A percentile compares a stretch with the other conserved stretches of the same genome.
Evolutionary conservation across 2,329 filamentous ascomycete species (phyloP).

Genomic region (Colletotrichum gloeosporioides): DNA sequence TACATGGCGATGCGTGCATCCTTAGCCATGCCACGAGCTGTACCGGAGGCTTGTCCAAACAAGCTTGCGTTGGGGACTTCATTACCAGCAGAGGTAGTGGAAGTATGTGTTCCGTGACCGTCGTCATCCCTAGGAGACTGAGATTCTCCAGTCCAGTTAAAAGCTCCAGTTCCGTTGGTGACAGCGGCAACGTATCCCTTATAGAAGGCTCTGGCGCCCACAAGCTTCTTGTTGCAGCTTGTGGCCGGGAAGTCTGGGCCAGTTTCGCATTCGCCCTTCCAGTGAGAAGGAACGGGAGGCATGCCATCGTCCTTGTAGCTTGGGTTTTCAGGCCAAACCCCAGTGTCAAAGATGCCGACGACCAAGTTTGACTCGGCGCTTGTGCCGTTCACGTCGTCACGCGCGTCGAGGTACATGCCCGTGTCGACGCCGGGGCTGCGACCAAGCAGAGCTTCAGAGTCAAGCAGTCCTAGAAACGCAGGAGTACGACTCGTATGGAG

Average conservation of each 20-base stretch:
- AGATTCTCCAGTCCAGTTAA: not conserved
- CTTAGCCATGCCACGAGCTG: constrained; percentile 3
- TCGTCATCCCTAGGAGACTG: not conserved
- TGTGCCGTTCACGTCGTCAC: not conserved
- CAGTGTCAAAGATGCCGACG: constrained; percentile 16
- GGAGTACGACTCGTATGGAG: constrained; percentile 12
- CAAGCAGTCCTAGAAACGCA: constrained; percentile 7
- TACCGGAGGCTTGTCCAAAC: constrained; percentile 4
- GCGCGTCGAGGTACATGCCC: not conserved
- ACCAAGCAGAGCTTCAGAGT: not conserved
- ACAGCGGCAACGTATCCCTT: not conserved
- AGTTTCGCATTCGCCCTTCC: constrained; percentile 16
- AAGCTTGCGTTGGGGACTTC: not conserved
- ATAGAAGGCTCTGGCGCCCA: constrained; percentile 14
- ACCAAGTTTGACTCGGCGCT: constrained; percentile 7
- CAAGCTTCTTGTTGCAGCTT: constrained; percentile 19
- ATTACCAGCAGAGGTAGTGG: not conserved
- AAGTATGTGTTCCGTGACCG: constrained; percentile 8
- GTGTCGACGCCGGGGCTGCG: not conserved
- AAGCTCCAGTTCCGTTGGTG: not conserved
- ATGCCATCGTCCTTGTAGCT: constrained; percentile 15
- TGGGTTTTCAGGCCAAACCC: constrained; percentile 18
- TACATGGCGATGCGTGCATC: constrained; percentile 2
- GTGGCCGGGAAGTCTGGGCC: not conserved
- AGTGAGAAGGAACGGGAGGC: constrained; percentile 1